Evolutionary conservation across 1,284 basidiomycete species (phyloP), one percentile per base, ranked within the genome.

Genomic region (Acaromyces ingoldii): DNA sequence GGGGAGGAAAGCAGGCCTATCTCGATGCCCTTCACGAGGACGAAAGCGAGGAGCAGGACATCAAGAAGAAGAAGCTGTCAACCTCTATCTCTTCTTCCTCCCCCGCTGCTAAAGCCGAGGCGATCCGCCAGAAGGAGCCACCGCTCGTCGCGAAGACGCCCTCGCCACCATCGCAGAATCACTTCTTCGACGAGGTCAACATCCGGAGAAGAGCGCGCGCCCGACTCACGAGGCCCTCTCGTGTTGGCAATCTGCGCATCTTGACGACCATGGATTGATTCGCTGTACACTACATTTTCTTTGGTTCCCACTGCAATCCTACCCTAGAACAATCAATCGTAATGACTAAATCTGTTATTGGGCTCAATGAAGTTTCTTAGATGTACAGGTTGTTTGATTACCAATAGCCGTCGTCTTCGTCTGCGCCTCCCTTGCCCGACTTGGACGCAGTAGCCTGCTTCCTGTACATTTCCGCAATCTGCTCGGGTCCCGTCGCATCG

Each of bases 401-500:
- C 89, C 92, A 97, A 77, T 93, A 96, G 39, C 83, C 89, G 76
- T 91, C 90, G 45, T 88, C 89, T 1, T 78, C 86, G 17, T 77
- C 82, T 10, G 81, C 84, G 5, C 54, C 85, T 84, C 39, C 83
- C 80, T 34, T 81, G n/a, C n/a, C n/a, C 81, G 52, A 79, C 81
- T 67, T 64, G 24, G 42, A 36, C 29, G 89, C 85, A 30, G 91
- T 82, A 13, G 84, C 86, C 76, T 98, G 93, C 37, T 84, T 81
- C 72, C 88, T 83, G 76, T 97, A 98, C 85, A 97, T 95, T 65
- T 93, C 90, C 47, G 91, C 88, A 62, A 98, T 87, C 82, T 91
- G 90, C 70, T 96, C 91, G 3, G 91, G 85, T 4, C 85, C 83
- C 13, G 95, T 98, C 21, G 90, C 89, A 76, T 95, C 88, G 55